These are phyloP conservation scores for Hippophae rhamnoides DNA, from an alignment of 306 rosid species.

Conservation along the genomic window DNA sequence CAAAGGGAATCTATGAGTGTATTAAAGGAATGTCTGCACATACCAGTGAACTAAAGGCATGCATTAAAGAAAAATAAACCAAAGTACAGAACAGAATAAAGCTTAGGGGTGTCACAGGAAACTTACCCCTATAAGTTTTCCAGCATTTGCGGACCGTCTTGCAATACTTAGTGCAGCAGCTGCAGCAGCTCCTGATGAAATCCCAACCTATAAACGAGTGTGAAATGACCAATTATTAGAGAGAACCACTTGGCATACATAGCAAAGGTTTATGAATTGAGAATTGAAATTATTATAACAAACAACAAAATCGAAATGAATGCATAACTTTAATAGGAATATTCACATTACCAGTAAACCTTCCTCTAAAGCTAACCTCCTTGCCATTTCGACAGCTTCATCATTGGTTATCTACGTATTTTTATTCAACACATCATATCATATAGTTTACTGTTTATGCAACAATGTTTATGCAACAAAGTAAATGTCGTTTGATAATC, in stretches of 20 bases:
- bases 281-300: not conserved
- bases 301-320: not conserved
- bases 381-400: conserved; percentile 88
- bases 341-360: conserved; percentile 65
- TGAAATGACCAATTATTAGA: conserved; percentile 15
- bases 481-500: not conserved
- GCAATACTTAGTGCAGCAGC: conserved; percentile 79
- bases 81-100: no score
- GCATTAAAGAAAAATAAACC: no score
- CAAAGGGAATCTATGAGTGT: not conserved
- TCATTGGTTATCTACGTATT: conserved; percentile 55
- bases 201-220: conserved; percentile 61
- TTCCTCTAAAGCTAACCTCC: conserved; percentile 84
- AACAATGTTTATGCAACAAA: not conserved
- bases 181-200: conserved; percentile 97
- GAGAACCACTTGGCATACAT: conserved; percentile 4
- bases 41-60: no score
- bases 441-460: conserved; percentile 1
- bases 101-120: not conserved
- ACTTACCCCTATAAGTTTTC: conserved; percentile 75
- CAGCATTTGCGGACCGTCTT: conserved; percentile 70
- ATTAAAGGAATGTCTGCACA: not conserved
- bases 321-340: conserved; percentile 4
- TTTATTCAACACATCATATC: not conserved
- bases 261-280: conserved; percentile 10